Base-by-base conservation (phyloP, 768 basidiomycete species). In the Lactarius indigo region DNA sequence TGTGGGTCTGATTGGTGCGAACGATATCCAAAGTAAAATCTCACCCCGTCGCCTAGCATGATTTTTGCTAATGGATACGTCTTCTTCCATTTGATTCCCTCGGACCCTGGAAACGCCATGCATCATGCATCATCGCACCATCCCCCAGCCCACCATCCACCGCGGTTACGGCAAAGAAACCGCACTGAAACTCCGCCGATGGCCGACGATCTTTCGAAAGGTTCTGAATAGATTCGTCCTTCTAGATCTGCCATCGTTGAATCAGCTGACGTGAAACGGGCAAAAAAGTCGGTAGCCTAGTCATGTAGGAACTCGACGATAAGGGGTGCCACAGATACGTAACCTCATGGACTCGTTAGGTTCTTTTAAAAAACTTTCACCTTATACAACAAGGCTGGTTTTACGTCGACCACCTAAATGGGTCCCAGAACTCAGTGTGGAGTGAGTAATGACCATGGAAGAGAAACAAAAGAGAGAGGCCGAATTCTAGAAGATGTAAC, bases 161-260 rank as follows among this genome's bases (percentile, higher is more conserved):
- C 13, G 13, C 50, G 23, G 50, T 52, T 52, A 52, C 50, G 50
- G 50, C 26, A 52, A 52, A 52, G 13, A 52, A 26, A 50, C 23
- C 12, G 4, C 47, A 13, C 47, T 26, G 47, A 50, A 17, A 17
- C 31, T 23, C 31, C 60, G 47, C 47, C 44, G 47, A 52, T 61
- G 44, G 47, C 42, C 42, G 59, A 61, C 33, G 47, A 61, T 52
- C 60, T 50, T 61, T 60, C 30, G 41, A 47, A 28, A 17, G 54
- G 30, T 30, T 56, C 31, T 30, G 55, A 33, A 56, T 33, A 56
- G 20, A 20, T 56, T 30, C 31, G 4, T 18, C 55, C 30, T 56
- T 56, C 18, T 56, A 30, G 55, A 33, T 56, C 30, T 52, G 50
- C 50, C 50, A 52, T 26, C 50, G 23, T 52, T 52, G 26, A 50